These are phyloP conservation scores for Avena atlantica DNA, from an alignment of 176 grass and related monocot genomes.

Conservation along the genomic window DNA sequence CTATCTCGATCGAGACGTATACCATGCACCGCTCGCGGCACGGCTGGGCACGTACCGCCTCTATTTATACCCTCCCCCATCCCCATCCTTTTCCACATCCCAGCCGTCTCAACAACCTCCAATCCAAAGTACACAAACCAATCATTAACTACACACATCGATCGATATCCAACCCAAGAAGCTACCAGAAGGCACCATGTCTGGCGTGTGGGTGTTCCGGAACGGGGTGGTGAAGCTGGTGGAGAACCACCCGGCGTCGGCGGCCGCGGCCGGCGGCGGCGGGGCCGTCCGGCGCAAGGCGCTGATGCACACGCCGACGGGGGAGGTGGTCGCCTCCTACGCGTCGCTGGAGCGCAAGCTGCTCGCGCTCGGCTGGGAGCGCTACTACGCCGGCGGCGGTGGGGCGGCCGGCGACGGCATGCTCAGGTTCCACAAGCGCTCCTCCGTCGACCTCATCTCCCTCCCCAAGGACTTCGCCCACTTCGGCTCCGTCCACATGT, in stretches of 20 bases:
- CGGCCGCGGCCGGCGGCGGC: conserved; percentile 29
- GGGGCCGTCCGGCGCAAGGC: conserved; percentile 55
- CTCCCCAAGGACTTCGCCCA: conserved; percentile 73
- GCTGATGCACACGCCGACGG: conserved; percentile 66
- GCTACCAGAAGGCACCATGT: conserved; percentile 40
- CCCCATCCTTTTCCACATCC: conserved; percentile 20
- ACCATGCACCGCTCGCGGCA: not conserved
- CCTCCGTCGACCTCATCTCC: conserved; percentile 90
- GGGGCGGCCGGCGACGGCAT: conserved; percentile 32
- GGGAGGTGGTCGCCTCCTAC: conserved; percentile 75
- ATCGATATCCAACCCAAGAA: not conserved
- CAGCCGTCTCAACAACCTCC: conserved; percentile 10
- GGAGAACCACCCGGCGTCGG: conserved; percentile 60
- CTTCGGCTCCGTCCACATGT: conserved; percentile 93
- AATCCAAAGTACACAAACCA: not conserved
- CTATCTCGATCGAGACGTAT: not conserved
- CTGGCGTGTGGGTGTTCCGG: conserved; percentile 95
- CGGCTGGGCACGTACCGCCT: not conserved
- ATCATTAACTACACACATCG: not conserved
- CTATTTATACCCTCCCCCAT: conserved; percentile 36
- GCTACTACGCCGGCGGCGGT: conserved; percentile 54
- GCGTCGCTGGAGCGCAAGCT: conserved; percentile 81
- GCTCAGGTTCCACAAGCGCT: conserved; percentile 85
- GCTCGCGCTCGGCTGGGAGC: conserved; percentile 78
- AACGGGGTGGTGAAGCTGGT: conserved; percentile 84